Evolutionary conservation across 768 basidiomycete genomes (phyloP).

Genomic region (Cubamyces sp.): DNA sequence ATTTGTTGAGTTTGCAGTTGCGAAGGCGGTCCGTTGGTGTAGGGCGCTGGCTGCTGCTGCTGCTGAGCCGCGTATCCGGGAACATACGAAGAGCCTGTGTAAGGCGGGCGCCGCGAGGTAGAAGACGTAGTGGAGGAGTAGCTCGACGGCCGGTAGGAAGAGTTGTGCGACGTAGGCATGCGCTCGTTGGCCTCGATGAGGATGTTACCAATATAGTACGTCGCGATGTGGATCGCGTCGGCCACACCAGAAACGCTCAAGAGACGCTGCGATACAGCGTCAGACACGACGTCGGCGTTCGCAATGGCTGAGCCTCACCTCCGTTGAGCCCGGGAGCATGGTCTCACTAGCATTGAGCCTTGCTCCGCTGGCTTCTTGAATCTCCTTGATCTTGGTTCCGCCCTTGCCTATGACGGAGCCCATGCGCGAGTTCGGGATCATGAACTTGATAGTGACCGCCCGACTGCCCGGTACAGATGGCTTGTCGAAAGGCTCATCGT

Average conservation of each 20-base stretch:
- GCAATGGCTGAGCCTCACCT: constrained; percentile 56
- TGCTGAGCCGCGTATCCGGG: constrained; percentile 67
- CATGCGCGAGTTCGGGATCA: constrained; percentile 99
- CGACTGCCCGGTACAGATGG: constrained; percentile 97
- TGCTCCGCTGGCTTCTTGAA: constrained; percentile 97
- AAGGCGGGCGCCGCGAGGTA: constrained; percentile 44
- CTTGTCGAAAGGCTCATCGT: constrained; percentile 98
- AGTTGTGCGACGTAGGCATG: constrained; percentile 65
- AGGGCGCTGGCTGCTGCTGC: constrained; percentile 55
- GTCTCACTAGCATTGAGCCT: constrained; percentile 96
- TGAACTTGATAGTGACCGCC: constrained; percentile 99
- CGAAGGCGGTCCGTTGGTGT: constrained; percentile 43
- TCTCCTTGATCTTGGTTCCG: constrained; percentile 98
- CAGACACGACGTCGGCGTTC: constrained; percentile 9
- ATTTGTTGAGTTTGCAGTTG: constrained; percentile 96
- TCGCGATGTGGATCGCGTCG: constrained; percentile 98
- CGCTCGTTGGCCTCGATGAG: constrained; percentile 91
- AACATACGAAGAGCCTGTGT: constrained; percentile 65
- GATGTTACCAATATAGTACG: constrained; percentile 98
- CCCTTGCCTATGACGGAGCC: constrained; percentile 98
- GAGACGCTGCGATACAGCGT: constrained; percentile 68
- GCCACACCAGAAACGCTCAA: constrained; percentile 98
- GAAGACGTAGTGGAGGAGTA: constrained; percentile 36
- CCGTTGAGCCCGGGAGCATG: constrained; percentile 99
- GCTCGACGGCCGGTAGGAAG: constrained; percentile 66